Evolutionary conservation across 768 basidiomycete species (phyloP).

Genomic region (Suillus weaverae): DNA sequence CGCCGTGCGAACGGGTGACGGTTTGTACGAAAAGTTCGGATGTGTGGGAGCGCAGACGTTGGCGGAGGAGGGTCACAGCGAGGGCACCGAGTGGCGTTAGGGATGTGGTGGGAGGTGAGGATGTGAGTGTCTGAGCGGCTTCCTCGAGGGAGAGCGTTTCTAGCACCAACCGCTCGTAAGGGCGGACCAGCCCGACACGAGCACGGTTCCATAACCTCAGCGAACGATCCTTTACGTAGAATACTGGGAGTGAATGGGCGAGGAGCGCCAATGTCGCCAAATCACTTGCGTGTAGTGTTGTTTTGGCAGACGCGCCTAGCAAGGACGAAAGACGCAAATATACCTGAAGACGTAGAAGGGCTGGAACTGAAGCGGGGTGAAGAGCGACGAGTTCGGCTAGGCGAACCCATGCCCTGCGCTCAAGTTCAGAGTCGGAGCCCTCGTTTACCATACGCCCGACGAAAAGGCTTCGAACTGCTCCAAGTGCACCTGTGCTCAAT

Average conservation of each 20-base stretch:
- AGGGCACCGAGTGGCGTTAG: conserved; percentile 49
- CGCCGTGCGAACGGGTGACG: conserved; percentile 29
- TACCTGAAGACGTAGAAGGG: conserved; percentile 48
- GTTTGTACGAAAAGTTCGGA: conserved; percentile 54
- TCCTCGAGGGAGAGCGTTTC: conserved; percentile 52
- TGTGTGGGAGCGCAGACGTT: conserved; percentile 53
- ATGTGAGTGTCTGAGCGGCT: conserved; percentile 43
- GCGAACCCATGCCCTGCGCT: conserved; percentile 51
- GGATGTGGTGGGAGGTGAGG: conserved; percentile 13
- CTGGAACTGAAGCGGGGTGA: conserved; percentile 24
- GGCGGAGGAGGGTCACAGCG: conserved; percentile 49
- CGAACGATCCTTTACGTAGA: conserved; percentile 42
- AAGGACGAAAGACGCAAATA: conserved; percentile 50
- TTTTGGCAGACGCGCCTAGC: conserved; percentile 5
- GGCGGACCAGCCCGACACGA: conserved; percentile 30
- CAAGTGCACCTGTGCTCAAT: conserved; percentile 36
- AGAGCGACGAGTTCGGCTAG: conserved; percentile 49
- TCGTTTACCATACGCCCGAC: conserved; percentile 4
- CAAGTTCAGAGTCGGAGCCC: conserved; percentile 30
- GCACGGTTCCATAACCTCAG: conserved; percentile 44
- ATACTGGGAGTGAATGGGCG: conserved; percentile 42
- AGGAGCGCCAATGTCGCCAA: conserved; percentile 60
- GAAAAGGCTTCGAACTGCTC: conserved; percentile 33
- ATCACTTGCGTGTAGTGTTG: conserved; percentile 41
- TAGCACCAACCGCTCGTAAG: conserved; percentile 58